Evolutionary conservation across 140 eudicot species (phyloP).

Genomic region (Cichorium intybus): DNA sequence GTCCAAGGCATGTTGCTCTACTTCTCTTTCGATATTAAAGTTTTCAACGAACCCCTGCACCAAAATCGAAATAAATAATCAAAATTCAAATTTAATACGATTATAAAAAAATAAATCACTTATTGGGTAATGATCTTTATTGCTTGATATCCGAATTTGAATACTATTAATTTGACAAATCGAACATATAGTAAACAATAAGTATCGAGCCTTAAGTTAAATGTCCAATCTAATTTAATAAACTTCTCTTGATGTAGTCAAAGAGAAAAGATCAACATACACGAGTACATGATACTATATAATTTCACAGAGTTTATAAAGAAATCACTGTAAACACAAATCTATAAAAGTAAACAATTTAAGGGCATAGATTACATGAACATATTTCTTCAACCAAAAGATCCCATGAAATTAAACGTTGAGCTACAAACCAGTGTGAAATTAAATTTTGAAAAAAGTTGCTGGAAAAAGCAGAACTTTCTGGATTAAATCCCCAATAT

Average conservation of each 20-base stretch:
- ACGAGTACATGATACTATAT: neutral
- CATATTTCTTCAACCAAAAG: neutral
- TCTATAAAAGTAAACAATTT: neutral
- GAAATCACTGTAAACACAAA: neutral
- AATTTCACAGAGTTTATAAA: neutral
- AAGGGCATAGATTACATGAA: neutral
- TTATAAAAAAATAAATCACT: neutral
- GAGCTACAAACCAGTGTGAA: neutral
- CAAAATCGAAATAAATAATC: constrained; percentile 4
- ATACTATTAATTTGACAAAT: neutral
- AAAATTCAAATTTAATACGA: neutral
- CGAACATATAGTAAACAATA: neutral
- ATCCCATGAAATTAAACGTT: neutral
- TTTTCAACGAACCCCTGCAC: constrained; percentile 17
- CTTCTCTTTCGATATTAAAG: constrained; percentile 5
- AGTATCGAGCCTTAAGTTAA: too few species aligned
- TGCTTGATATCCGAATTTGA: neutral
- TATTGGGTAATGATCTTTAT: neutral
- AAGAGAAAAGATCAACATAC: neutral
- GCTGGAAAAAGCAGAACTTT: neutral
- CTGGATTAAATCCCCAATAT: neutral
- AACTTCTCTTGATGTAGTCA: constrained; percentile 4
- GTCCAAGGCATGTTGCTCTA: constrained; percentile 69
- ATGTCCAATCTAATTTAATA: neutral
- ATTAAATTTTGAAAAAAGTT: neutral